Conservation (phyloP, 2,329 filamentous ascomycete species). For the Alternaria brassicae region DNA sequence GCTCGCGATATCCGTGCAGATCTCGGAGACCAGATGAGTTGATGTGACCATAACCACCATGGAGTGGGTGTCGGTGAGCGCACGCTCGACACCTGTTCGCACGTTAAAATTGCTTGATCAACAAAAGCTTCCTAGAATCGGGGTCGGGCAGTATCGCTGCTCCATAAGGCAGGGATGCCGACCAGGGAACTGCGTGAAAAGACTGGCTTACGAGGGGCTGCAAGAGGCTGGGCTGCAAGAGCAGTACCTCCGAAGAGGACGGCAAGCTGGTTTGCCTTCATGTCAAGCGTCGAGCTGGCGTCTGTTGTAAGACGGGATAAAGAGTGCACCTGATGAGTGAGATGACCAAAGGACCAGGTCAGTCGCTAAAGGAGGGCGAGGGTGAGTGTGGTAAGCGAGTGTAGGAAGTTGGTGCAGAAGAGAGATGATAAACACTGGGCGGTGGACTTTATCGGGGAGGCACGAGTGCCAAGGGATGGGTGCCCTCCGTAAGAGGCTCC, state of each 20-base stretch:
- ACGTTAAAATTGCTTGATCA: conserved; percentile 13
- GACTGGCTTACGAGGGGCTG: conserved; percentile 28
- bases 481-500: conserved; percentile 8
- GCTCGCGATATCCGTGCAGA: conserved; percentile 42
- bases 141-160: not conserved
- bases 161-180: not conserved
- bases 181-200: not conserved
- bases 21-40: conserved; percentile 51
- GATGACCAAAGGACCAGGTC: conserved; percentile 15
- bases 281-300: conserved; percentile 24
- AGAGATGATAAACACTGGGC: conserved; percentile 9
- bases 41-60: conserved; percentile 51
- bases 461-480: conserved; percentile 28
- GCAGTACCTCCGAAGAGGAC: conserved; percentile 34
- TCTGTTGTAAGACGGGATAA: conserved; percentile 19
- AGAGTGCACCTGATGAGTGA: conserved; percentile 31
- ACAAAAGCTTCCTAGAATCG: not conserved
- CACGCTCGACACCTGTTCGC: conserved; percentile 18
- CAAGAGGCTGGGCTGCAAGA: conserved; percentile 29
- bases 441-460: conserved; percentile 18
- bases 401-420: conserved; percentile 31
- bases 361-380: conserved; percentile 15
- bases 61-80: conserved; percentile 38
- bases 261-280: conserved; percentile 38
- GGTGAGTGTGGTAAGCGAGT: conserved; percentile 31